Evolutionary conservation across 495 filamentous ascomycete species (phyloP), one percentile per base, ranked within the genome.

Genomic region (Lepidopterella palustris): DNA sequence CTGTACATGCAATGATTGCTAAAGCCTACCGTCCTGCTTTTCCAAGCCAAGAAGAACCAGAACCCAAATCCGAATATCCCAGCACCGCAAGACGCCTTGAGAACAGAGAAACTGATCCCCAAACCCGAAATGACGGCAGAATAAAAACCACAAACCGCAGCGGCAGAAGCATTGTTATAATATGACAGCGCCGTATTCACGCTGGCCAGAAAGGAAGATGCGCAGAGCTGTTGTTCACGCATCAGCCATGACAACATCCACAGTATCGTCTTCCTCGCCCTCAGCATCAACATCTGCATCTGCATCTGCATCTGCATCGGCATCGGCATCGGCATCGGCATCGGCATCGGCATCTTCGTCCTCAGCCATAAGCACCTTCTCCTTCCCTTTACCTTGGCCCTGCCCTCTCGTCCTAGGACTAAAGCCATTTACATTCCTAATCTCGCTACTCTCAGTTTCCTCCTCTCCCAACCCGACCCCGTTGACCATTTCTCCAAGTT

Each of bases 401-500:
- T 20, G 23, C 21, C 47, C 47, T 25, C 47, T 50, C 21, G 20
- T 24, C 21, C 24, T 50, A 23, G 47, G 21, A 24, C 21, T 50
- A 25, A 15, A 13, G 18, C 21, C 21, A 50, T 27, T 50, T 6
- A 27, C 21, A 23, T 21, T 67, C 66, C 27, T 55, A 58, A 15
- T 55, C 61, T 20, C 68, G 66, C 13, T 31, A 59, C 6, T 51
- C 21, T 35, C 45, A 2, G 45, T 61, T 2, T 69, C 69, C 5
- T 53, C 62, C 42, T 66, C 62, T 32, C 59, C 50, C 5, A 61
- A 3, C 1, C 45, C 59, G 35, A 55, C 60, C 11, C 60, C 68
- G 45, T 72, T 60, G 0, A 67, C 55, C 10, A 70, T 55, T 18
- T 73, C 70, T 11, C 64, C 72, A 6, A 75, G 65, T 60, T 67